Evolutionary conservation across 495 filamentous ascomycete genomes (phyloP).

Genomic region (Penicillium turbatum): DNA sequence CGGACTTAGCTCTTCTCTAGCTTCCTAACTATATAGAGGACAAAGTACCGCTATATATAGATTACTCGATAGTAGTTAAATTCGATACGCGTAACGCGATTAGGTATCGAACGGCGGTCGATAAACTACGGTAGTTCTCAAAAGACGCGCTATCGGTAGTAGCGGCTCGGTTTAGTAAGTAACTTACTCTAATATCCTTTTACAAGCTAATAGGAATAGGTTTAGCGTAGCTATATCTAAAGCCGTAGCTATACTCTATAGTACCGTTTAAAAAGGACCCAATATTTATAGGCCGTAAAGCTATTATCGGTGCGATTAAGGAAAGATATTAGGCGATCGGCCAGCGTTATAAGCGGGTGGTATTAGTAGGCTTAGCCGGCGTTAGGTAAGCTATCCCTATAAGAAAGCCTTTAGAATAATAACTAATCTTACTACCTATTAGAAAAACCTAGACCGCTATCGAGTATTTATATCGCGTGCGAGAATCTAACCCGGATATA

Average conservation of each 20-base stretch:
- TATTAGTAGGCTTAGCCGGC: not conserved
- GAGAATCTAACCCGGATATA: too few species aligned
- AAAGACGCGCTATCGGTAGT: constrained; percentile 14
- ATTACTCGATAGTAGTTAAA: constrained; percentile 14
- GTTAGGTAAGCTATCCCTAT: not conserved
- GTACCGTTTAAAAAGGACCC: not conserved
- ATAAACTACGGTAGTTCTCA: constrained; percentile 9
- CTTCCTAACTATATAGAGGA: constrained; percentile 14
- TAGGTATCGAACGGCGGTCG: constrained; percentile 14
- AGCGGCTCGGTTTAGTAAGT: constrained; percentile 14
- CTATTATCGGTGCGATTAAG: constrained; percentile 7
- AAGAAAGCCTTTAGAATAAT: not conserved
- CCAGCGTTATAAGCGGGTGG: constrained; percentile 9
- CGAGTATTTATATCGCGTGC: too few species aligned
- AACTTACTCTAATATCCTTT: not conserved
- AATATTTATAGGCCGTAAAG: not conserved
- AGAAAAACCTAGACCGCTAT: too few species aligned
- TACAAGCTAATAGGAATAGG: not conserved
- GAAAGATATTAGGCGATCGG: not conserved
- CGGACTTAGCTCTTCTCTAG: constrained; percentile 15
- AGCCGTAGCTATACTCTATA: constrained; percentile 5
- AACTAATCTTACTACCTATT: too few species aligned
- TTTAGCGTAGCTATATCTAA: not conserved
- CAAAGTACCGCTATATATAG: constrained; percentile 13
- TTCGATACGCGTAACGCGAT: constrained; percentile 13